Evolutionary conservation across 768 basidiomycete species (phyloP).

Genomic region (Epithele typhae): DNA sequence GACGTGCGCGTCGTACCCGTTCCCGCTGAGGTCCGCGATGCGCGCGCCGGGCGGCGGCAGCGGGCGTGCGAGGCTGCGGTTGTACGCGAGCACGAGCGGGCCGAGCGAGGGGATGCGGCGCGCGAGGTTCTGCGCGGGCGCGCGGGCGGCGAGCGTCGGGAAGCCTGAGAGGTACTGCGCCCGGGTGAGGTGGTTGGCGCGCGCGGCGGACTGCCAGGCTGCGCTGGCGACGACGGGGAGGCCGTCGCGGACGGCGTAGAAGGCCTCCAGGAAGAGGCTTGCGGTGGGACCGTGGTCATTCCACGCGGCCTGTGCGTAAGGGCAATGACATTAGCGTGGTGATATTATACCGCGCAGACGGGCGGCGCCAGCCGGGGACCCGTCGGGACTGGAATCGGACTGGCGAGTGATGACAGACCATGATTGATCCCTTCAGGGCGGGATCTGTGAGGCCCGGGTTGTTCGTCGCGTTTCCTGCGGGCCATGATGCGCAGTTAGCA

Average conservation of each 20-base stretch:
- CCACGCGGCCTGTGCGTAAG: conserved; percentile 18
- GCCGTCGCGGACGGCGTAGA: conserved; percentile 22
- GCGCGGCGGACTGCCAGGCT: conserved; percentile 22
- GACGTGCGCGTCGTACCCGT: conserved; percentile 18
- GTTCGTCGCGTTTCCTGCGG: conserved; percentile 22
- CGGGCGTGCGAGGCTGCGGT: conserved; percentile 3
- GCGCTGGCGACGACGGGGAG: conserved; percentile 22
- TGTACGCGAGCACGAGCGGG: conserved; percentile 16
- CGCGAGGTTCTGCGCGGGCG: conserved; percentile 23
- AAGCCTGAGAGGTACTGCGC: conserved; percentile 18
- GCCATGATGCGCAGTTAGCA: background rate
- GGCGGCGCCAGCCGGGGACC: too few species aligned
- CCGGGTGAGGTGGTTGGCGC: conserved; percentile 22
- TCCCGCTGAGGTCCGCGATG: conserved; percentile 18
- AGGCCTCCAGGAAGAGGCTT: conserved; percentile 23
- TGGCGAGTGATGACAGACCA: conserved; percentile 10
- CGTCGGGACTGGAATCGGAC: too few species aligned
- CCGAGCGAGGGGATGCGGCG: conserved; percentile 17
- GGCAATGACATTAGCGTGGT: background rate
- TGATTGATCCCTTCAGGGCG: conserved; percentile 22
- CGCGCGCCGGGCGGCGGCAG: background rate
- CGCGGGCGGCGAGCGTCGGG: conserved; percentile 15
- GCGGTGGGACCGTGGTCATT: conserved; percentile 27
- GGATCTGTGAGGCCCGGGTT: conserved; percentile 19
- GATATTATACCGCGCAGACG: too few species aligned